These are phyloP conservation scores for Gracilaria gracilis DNA, from an alignment of 23 red algal species.

Conservation along the genomic window DNA sequence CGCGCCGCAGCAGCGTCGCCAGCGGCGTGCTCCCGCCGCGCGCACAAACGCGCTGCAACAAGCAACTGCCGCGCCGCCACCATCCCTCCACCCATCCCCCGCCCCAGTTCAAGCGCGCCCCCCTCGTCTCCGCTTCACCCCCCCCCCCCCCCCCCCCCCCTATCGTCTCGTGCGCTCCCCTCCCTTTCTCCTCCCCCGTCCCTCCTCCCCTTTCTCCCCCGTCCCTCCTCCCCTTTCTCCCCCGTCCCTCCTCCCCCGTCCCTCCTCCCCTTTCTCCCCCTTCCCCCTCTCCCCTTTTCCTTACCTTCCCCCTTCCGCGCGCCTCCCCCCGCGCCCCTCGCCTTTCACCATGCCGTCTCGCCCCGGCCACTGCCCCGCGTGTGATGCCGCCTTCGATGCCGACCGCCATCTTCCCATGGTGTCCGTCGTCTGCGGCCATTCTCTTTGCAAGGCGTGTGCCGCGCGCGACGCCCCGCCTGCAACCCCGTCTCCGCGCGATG, in stretches of 20 bases:
- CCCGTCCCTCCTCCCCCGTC: background rate
- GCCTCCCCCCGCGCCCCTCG: background rate
- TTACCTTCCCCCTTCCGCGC: background rate
- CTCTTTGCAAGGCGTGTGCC: slow-evolving; percentile 53
- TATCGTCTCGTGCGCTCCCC: no score
- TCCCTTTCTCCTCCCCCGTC: background rate
- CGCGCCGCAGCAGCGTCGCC: background rate
- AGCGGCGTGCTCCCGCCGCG: background rate
- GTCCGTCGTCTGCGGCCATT: slow-evolving; percentile 80
- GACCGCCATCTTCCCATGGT: slow-evolving; percentile 62
- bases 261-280: slow-evolving; percentile 4
- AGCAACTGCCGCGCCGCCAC: slow-evolving; percentile 13
- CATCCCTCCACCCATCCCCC: slow-evolving; percentile 10
- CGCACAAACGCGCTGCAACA: background rate
- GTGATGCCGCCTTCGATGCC: slow-evolving; percentile 43
- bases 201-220: background rate
- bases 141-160: background rate
- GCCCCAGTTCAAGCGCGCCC: background rate
- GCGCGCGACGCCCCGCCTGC: background rate
- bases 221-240: background rate
- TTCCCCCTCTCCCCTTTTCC: no score
- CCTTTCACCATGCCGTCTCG: slow-evolving; percentile 14
- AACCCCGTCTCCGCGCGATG: slow-evolving; percentile 11
- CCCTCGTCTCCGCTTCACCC: background rate
- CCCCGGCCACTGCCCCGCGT: slow-evolving; percentile 51